Conservation (phyloP, 176 grass and related monocot genomes). For the Juncus inflexus region DNA sequence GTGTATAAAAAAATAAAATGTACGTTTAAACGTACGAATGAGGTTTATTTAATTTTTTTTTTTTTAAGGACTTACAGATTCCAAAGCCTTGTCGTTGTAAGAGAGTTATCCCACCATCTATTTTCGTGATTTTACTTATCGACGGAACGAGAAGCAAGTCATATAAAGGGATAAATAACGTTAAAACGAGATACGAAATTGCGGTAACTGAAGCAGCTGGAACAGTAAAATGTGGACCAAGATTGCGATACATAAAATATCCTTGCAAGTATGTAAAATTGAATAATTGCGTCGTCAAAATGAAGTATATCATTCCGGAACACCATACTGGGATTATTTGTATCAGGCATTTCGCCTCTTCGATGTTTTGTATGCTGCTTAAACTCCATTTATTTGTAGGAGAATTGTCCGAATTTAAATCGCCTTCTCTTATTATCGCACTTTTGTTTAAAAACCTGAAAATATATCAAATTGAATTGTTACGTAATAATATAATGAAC, state of each 20-base stretch:
- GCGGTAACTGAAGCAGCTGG: slow-evolving; percentile 47
- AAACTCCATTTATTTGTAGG: slow-evolving; percentile 52
- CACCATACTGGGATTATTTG: slow-evolving; percentile 63
- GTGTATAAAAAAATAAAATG: too few species aligned
- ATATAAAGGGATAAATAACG: slow-evolving; percentile 56
- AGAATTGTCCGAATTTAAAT: slow-evolving; percentile 43
- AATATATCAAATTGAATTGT: slow-evolving; percentile 1
- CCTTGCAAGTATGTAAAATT: slow-evolving; percentile 57
- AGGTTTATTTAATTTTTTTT: too few species aligned
- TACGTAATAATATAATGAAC: neutral
- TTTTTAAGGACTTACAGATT: neutral
- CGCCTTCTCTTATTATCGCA: slow-evolving; percentile 45
- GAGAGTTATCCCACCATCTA: slow-evolving; percentile 59
- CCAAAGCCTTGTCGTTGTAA: slow-evolving; percentile 75
- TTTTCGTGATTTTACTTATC: slow-evolving; percentile 39
- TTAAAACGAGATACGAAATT: slow-evolving; percentile 44
- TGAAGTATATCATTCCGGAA: slow-evolving; percentile 52
- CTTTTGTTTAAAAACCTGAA: slow-evolving; percentile 67
- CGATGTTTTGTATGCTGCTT: slow-evolving; percentile 67
- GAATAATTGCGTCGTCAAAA: slow-evolving; percentile 59
- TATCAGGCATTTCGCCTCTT: slow-evolving; percentile 79
- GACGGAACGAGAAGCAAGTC: slow-evolving; percentile 58
- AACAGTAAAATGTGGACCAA: slow-evolving; percentile 53
- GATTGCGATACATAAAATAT: slow-evolving; percentile 49
- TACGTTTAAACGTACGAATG: too few species aligned